Evolutionary conservation across 2,329 filamentous ascomycete species (phyloP), one percentile per base, ranked within the genome.

Genomic region (Curvularia eragrostidis): DNA sequence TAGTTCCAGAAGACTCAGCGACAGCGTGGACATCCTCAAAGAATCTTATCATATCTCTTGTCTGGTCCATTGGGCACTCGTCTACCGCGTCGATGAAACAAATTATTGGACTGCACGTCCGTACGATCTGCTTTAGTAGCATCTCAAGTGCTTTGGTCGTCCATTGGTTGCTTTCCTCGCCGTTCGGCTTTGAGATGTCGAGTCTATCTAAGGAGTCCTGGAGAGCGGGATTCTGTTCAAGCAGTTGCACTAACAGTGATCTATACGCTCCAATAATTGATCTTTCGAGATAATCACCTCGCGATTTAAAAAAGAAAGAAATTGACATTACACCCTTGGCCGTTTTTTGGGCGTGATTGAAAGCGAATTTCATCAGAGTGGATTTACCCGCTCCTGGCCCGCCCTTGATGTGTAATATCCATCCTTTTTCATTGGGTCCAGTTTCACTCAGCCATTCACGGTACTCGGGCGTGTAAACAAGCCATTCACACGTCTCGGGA

Each of bases 371-470:
- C 72, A 80, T 78, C 28, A 79, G 54, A 3, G 75, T 79, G 15
- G 78, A 84, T 53, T 84, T 84, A 5, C 68, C 68, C 10, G 66
- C 52, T 18, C 68, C 65, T 8, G 64, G 30, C 4, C 67, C 68
- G 12, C 81, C 81, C 47, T 76, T 76, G 28, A 84, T 79, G 80
- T 79, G 83, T 0, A 84, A 58, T 28, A 83, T 75, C 4, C 79
- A 79, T 24, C 71, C 54, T 28, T 80, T 72, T 3, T 72, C 52
- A 5, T 30, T 6, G 2, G 72, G 46, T 1, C 70, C 69, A 3
- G 30, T 18, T 0, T 54, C 41, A 51, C 80, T 65, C 13, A 77
- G 67, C 81, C 79, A 83, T 2, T 72, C 55, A 3, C 59, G 43
- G 52, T 79, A 82, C 41, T 77, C 52, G 0, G 59, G 4, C 32